These are phyloP conservation scores for Diddensiella caesifluorescens DNA, from an alignment of 805 yeast species.

Conservation along the genomic window DNA sequence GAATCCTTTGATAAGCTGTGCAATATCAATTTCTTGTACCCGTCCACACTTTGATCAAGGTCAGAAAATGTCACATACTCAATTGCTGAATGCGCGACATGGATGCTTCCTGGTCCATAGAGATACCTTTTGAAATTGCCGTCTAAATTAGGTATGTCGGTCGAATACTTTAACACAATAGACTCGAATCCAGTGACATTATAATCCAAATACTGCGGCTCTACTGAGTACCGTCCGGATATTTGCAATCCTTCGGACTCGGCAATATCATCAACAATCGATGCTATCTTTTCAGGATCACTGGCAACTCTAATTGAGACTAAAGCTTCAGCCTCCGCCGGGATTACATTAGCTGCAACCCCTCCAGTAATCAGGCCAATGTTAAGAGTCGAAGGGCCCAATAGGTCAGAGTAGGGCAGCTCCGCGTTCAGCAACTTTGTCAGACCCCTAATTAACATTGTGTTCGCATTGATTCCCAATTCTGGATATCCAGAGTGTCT, in stretches of 20 bases:
- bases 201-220: constrained; percentile 48
- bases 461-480: constrained; percentile 58
- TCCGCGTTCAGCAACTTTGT: constrained; percentile 39
- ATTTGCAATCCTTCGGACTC: constrained; percentile 22
- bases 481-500: constrained; percentile 66
- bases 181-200: constrained; percentile 62
- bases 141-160: constrained; percentile 48
- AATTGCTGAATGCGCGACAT: constrained; percentile 54
- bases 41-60: constrained; percentile 46
- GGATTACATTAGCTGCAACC: constrained; percentile 60
- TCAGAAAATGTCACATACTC: constrained; percentile 48
- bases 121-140: constrained; percentile 43
- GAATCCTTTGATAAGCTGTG: constrained; percentile 5
- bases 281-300: constrained; percentile 37
- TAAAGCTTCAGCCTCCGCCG: constrained; percentile 50
- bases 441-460: constrained; percentile 48
- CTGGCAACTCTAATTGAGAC: constrained; percentile 52
- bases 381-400: constrained; percentile 60
- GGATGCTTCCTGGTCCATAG: constrained; percentile 64
- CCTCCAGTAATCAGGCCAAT: constrained; percentile 57
- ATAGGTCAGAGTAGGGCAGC: constrained; percentile 46
- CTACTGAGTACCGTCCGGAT: constrained; percentile 24
- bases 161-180: constrained; percentile 45
- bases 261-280: constrained; percentile 35
- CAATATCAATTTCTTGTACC: constrained; percentile 43